A percentile compares a stretch with the other conserved stretches of the same genome.
Conservation (phyloP, 164 flowering plant species). For the Kingdonia uniflora region DNA sequence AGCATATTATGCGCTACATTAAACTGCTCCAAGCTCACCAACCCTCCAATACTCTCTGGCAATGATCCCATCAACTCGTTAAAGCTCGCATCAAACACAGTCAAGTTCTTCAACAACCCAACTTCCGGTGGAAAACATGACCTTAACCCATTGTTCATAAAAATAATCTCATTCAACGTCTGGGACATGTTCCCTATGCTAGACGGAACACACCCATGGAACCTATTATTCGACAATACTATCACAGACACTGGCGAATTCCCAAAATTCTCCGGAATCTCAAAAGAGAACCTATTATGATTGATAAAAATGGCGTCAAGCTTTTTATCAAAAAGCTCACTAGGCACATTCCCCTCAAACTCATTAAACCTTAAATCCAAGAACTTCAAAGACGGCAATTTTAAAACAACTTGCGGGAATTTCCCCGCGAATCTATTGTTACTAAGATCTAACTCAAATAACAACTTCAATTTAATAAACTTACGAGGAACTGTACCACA, state of each 20-base stretch:
- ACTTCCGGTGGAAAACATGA: constrained; percentile 73
- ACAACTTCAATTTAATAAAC: constrained; percentile 26
- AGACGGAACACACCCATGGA: constrained; percentile 74
- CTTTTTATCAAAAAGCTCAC: constrained; percentile 54
- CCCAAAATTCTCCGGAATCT: constrained; percentile 72
- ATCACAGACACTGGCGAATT: constrained; percentile 89
- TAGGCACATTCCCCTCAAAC: constrained; percentile 73
- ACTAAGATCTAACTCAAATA: constrained; percentile 62
- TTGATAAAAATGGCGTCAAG: constrained; percentile 87
- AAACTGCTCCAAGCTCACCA: constrained; percentile 69
- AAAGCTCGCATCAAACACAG: constrained; percentile 70
- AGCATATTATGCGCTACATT: constrained; percentile 83
- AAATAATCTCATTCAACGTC: constrained; percentile 58
- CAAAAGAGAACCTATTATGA: constrained; percentile 56
- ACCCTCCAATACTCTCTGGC: constrained; percentile 51
- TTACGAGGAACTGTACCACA: constrained; percentile 48
- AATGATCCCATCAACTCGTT: constrained; percentile 66
- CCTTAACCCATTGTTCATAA: constrained; percentile 56
- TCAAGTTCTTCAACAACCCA: constrained; percentile 57
- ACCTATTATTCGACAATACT: constrained; percentile 70
- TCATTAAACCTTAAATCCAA: constrained; percentile 74
- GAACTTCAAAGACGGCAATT: constrained; percentile 36
- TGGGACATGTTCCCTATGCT: constrained; percentile 68
- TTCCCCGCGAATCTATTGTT: constrained; percentile 62
- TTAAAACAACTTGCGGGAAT: constrained; percentile 47